Base-by-base conservation (phyloP, 2,329 filamentous ascomycete species). In the Apiospora kogelbergensis region DNA sequence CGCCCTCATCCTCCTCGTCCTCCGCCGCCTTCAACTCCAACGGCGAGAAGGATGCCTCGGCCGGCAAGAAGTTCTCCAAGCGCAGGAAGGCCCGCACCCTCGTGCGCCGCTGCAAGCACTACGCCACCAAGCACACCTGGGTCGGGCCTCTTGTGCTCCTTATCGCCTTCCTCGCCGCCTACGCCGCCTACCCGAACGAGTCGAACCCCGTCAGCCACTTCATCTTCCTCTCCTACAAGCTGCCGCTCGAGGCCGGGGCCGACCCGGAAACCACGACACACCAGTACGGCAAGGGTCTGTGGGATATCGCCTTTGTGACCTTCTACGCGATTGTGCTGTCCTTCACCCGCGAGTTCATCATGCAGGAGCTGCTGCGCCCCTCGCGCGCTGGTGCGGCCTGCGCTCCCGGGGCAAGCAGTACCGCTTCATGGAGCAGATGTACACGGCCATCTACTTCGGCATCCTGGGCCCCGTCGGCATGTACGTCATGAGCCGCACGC, bases 401-500 rank as follows among this genome's bases (percentile, higher is more conserved):
- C 86, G 83, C 70, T 89, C 88, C 71, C 88, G 90, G 68, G 89
- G 86, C 72, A 98, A 97, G 83, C 94, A 96, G 77, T 88, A 91
- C 20, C 91, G 95, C 42, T 98, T 97, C 85, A 96, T 97, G 93
- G 95, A 98, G 81, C 95, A 98, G 82, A 89, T 92, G 77, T 98
- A 98, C 82, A 97, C 95, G 1, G 95, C 94, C 33, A 84, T 97
- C 67, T 98, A 98, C 86, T 97, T 97, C 80, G 89, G 81, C 60
- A 79, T 96, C 69, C 90, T 97, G 69, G 94, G 94, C 1, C 94
- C 94, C 1, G 91, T 90, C 68, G 95, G 95, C 67, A 80, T 98
- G 76, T 98, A 92, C 78, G 93, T 98, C 78, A 98, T 98, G 95
- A 92, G 88, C 77, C 87, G 88, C 71, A 95, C 93, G n/a, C 91